A percentile compares a stretch with the other conserved stretches of the same genome.
Conservation (phyloP, 2,329 filamentous ascomycete genomes). For the Calycina herbarum region DNA sequence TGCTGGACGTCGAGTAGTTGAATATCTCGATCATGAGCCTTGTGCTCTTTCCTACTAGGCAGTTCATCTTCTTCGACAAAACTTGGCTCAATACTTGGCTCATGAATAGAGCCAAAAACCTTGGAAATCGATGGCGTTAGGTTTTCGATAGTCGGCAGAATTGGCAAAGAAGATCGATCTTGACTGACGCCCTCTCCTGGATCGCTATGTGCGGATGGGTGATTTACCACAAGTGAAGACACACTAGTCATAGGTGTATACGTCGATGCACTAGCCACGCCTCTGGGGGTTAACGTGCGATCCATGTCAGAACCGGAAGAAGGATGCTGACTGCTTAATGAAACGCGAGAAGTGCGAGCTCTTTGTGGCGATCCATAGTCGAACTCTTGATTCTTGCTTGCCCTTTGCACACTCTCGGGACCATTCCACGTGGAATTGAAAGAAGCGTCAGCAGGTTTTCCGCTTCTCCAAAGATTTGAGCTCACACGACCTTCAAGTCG, state of each 20-base stretch:
- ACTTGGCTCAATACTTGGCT: conserved; percentile 7
- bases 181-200: not conserved
- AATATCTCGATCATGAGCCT: not conserved
- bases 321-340: conserved; percentile 15
- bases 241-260: conserved; percentile 30
- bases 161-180: conserved; percentile 5
- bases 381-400: conserved; percentile 19
- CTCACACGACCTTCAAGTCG: conserved; percentile 31
- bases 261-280: conserved; percentile 15
- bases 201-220: conserved; percentile 16
- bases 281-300: conserved; percentile 23
- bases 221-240: conserved; percentile 29
- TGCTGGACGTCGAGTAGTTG: not conserved
- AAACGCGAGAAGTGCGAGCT: not conserved
- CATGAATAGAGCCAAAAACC: not conserved
- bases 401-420: not conserved
- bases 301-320: conserved; percentile 26
- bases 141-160: not conserved
- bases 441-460: conserved; percentile 8
- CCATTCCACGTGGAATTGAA: not conserved
- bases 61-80: conserved; percentile 1
- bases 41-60: not conserved
- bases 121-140: not conserved
- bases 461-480: conserved; percentile 23
- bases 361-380: conserved; percentile 25